Evolutionary conservation across 1,284 basidiomycete species (phyloP).

Genomic region (Marasmius oreades): DNA sequence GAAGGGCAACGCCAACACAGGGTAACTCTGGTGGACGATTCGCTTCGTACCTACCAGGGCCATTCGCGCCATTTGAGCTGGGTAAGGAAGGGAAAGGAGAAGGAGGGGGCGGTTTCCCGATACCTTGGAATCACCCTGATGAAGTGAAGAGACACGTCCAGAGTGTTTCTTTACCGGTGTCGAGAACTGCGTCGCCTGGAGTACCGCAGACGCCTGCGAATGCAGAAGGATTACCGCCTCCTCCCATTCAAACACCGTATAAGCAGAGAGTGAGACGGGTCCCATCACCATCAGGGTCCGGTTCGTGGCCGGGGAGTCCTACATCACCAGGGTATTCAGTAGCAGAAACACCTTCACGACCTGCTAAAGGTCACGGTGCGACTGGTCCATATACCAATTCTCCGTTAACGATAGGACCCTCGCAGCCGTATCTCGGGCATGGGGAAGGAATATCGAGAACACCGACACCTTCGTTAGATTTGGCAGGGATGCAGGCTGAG

Average conservation of each 20-base stretch:
- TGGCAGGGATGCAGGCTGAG: constrained; percentile 70
- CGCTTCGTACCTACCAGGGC: constrained; percentile 51
- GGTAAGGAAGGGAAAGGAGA: constrained; percentile 34
- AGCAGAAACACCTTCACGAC: constrained; percentile 50
- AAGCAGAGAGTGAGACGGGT: constrained; percentile 62
- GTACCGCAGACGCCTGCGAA: constrained; percentile 32
- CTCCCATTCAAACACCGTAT: constrained; percentile 66
- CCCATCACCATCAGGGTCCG: constrained; percentile 33
- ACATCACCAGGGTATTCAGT: constrained; percentile 9
- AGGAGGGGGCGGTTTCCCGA: constrained; percentile 14
- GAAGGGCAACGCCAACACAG: constrained; percentile 6
- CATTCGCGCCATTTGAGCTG: constrained; percentile 60
- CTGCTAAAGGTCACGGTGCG: constrained; percentile 7
- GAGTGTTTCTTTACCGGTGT: constrained; percentile 1
- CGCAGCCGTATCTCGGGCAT: constrained; percentile 26
- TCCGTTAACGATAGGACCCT: constrained; percentile 35
- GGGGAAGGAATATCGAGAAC: constrained; percentile 32
- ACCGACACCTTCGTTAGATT: constrained; percentile 66
- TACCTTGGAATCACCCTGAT: constrained; percentile 37
- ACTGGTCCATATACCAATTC: constrained; percentile 39
- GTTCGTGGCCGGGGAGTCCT: constrained; percentile 12
- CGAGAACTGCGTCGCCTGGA: constrained; percentile 19
- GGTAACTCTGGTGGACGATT: background rate
- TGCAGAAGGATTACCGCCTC: constrained; percentile 27
- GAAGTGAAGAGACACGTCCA: constrained; percentile 25